Evolutionary conservation across 352 stramenopile genomes (phyloP), one percentile per base, ranked within the genome.

Genomic region (Thalassiosira oceanica): DNA sequence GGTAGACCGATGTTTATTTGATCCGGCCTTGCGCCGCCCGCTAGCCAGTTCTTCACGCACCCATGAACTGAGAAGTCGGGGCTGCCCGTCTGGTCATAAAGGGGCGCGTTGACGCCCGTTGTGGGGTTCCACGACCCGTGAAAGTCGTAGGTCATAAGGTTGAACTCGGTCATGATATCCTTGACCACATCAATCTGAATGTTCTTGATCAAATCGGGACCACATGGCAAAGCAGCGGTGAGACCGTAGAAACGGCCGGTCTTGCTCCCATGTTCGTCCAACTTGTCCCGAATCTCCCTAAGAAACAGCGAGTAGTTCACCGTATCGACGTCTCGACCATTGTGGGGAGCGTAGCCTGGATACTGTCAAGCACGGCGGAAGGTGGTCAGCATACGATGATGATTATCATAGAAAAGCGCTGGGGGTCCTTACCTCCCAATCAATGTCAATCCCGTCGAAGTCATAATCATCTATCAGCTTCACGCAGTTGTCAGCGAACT

Each of bases 381-480:
- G n/a, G n/a, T n/a, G n/a, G n/a, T n/a, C 8, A 7, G 18, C 8
- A 54, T 28, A 26, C 44, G 24, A n/a, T n/a, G n/a, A n/a, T n/a
- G n/a, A n/a, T n/a, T n/a, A n/a, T n/a, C n/a, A n/a, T n/a, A n/a
- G n/a, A n/a, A n/a, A n/a, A n/a, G n/a, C n/a, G n/a, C n/a, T n/a
- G n/a, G n/a, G n/a, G n/a, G n/a, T n/a, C 7, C 42, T 36, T 8
- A 24, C 42, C 7, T 71, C 37, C 58, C 48, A 67, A 64, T 58
- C 50, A 3, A 72, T 43, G 16, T 66, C 64, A 24, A 69, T 69
- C n/a, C 63, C 64, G 62, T 76, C 70, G 46, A 80, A 80, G 20
- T 57, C 65, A 44, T 80, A 66, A 0, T 55, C 33, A 27, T 56
- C n/a, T 23, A 80, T 58, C 4, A 80, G 28, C 10, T 58, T 29